Evolutionary conservation across 225 moss, liverwort and hornwort species (phyloP), one percentile per base, ranked within the genome.

Genomic region (Pseudoscleropodium purum): DNA sequence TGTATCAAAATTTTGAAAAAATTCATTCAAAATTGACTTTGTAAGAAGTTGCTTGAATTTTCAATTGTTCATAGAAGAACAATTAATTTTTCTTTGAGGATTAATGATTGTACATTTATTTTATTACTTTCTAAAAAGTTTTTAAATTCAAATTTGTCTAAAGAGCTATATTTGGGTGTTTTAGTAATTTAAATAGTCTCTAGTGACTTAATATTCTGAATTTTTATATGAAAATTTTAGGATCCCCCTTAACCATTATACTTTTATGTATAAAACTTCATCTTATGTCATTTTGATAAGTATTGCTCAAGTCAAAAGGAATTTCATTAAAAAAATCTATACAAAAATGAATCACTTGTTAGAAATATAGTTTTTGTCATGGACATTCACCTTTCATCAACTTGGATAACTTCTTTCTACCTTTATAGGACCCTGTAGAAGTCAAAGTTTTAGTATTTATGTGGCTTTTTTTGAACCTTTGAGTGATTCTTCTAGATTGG

Each of bases 101-200:
- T n/a, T 23, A 21, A n/a, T 69, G 2, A 23, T 69, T 7, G 2
- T 13, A n/a, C 24, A 13, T n/a, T 69, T n/a, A 23, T 69, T n/a
- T 7, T 7, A 5, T n/a, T n/a, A n/a, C n/a, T n/a, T 69, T n/a
- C n/a, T n/a, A 12, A 12, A n/a, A 69, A 37, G 11, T 23, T 21
- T 19, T 23, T 4, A 12, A 69, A n/a, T n/a, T n/a, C 23, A 69
- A 23, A n/a, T n/a, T 24, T n/a, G 0, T 69, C 13, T n/a, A 24
- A 23, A 1, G 23, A 69, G 7, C 4, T n/a, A 0, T 24, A 6
- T 23, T n/a, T 69, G 36, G 13, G 0, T 0, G n/a, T n/a, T n/a
- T n/a, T n/a, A 3, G 24, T n/a, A n/a, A 24, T n/a, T n/a, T 68
- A 12, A 37, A 4, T 68, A 68, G 21, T 37, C 37, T 68, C 3